Base-by-base conservation (phyloP, 139 green algal genomes). In the Asterochloris erici region DNA sequence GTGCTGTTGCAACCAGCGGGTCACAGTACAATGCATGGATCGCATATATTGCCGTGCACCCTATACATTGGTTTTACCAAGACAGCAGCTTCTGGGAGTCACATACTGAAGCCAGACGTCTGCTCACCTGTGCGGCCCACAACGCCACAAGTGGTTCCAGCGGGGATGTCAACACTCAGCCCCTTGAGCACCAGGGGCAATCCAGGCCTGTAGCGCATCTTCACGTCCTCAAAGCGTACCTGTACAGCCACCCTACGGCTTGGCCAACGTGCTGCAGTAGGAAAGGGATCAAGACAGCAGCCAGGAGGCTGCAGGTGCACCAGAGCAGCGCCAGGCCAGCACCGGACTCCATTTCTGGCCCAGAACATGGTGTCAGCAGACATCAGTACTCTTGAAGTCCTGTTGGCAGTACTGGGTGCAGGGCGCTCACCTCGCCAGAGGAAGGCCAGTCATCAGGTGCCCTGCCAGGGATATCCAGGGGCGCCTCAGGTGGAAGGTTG, bases 161-260 rank as follows among this genome's bases (percentile, higher is more conserved):
- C 74, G 12, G 83, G 70, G 24, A 96, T 86, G 9, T 61, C 73
- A 77, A 97, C 94, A 14, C 85, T 91, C 11, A 99, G 71, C 11
- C 94, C 93, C 29, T 91, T 87, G 11, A 99, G 87, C 64, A 98
- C 94, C 28, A 95, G 91, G 13, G 93, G 92, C 84, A 99, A 86
- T 10, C 90, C 91, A 0, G 91, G 90, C 4, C 96, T 89, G 86
- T 98, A 98, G 54, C 94, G 87, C 86, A 97, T 91, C 74, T 90
- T 82, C 73, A 97, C 84, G 28, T 85, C 61, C n/a, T 93, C 74
- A 62, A 97, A 91, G 24, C 84, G 47, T 24, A 96, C 79, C 84
- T 87, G 84, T 61, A 84, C 70, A 76, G 70, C 70, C 28, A 11
- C 2, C 14, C 29, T 0, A 76, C 28, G 21, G 66, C 66, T 26